phyloP scores from a whole-genome alignment of 257 asterid genomes.

The Nicotiana attenuata region DNA sequence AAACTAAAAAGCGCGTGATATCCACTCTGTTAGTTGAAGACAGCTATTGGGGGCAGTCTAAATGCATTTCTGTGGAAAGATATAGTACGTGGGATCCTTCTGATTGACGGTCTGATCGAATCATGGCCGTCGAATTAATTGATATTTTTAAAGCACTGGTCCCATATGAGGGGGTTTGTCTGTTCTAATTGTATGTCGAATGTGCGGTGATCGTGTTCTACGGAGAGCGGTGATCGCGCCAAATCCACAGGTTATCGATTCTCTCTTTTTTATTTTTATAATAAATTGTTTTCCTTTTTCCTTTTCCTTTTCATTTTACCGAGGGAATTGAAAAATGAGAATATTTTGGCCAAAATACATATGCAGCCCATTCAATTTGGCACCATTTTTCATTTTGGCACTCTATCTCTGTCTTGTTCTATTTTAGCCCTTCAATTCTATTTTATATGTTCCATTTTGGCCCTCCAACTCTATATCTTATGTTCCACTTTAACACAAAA shows the following conservation, averaged over 20 bases:
- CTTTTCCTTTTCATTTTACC: no score
- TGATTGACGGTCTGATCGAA: background rate
- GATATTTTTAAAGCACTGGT: background rate
- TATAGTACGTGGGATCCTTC: background rate
- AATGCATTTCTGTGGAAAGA: background rate
- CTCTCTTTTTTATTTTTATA: background rate
- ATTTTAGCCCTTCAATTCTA: no score
- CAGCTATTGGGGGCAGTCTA: background rate
- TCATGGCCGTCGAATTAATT: background rate
- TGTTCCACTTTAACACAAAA: no score
- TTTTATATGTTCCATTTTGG: no score
- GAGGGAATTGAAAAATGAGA: background rate
- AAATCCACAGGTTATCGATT: background rate
- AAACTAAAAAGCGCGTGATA: background rate
- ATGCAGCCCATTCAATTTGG: no score
- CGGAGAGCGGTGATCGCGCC: constrained; percentile 2
- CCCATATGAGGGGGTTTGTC: constrained; percentile 3
- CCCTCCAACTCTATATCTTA: no score
- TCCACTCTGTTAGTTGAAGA: background rate
- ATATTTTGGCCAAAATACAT: no score
- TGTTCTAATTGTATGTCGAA: background rate
- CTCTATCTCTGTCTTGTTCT: no score
- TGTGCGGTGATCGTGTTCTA: background rate
- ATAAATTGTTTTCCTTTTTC: background rate
- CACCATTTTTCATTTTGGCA: no score